Evolutionary conservation across 176 grass and related monocot genomes (phyloP).

Genomic region (Hsuehochloa calcarea): DNA sequence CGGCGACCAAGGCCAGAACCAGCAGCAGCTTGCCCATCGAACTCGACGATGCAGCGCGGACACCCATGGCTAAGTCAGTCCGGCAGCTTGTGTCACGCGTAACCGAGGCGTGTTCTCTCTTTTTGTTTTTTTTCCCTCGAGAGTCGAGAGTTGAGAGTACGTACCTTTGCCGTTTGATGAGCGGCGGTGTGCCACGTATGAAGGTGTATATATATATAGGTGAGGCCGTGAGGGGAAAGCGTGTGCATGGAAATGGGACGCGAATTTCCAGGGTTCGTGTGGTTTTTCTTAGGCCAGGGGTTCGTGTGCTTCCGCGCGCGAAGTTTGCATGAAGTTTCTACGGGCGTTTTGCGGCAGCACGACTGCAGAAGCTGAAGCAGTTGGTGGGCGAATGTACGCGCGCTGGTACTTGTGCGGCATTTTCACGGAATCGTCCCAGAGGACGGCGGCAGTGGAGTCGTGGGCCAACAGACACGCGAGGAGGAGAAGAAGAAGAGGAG

Average conservation of each 20-base stretch:
- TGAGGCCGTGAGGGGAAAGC: background rate
- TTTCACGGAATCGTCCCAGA: background rate
- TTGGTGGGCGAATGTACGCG: background rate
- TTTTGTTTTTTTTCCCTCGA: background rate
- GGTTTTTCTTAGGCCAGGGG: background rate
- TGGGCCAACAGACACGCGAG: background rate
- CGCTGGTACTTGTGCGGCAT: background rate
- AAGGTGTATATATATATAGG: background rate
- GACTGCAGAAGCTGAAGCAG: background rate
- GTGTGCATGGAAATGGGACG: background rate
- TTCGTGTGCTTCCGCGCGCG: background rate
- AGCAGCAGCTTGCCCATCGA: background rate
- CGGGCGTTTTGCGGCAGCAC: background rate
- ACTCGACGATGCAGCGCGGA: background rate
- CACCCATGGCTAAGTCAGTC: background rate
- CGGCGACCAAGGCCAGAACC: background rate
- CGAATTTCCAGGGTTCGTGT: background rate
- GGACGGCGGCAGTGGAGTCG: background rate
- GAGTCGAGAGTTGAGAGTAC: too few species aligned
- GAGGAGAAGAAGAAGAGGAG: background rate
- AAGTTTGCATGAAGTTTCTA: background rate
- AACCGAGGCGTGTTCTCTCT: background rate
- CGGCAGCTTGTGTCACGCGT: too few species aligned
- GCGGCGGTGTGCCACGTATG: background rate
- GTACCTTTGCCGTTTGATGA: too few species aligned